Evolutionary conservation across 441 rosid species (phyloP).

Genomic region (Erodium trifolium): DNA sequence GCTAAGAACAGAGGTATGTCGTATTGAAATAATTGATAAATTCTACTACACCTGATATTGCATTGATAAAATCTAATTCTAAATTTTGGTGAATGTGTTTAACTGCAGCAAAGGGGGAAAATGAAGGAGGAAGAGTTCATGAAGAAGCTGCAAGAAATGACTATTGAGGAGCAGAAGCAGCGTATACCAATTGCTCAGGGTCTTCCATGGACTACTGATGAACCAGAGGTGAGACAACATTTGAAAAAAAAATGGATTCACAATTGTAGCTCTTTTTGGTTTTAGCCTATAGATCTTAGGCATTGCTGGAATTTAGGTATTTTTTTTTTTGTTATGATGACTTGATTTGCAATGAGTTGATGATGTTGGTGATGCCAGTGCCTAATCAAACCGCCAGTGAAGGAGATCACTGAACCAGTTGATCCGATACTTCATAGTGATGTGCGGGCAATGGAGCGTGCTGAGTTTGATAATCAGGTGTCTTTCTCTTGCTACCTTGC

Average conservation of each 20-base stretch:
- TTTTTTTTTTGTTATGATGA: not conserved
- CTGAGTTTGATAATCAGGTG: constrained; percentile 92
- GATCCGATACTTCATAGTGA: constrained; percentile 73
- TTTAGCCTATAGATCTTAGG: not conserved
- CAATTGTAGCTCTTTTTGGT: not conserved
- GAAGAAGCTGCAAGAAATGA: constrained; percentile 63
- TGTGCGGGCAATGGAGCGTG: constrained; percentile 70
- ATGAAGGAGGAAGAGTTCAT: constrained; percentile 73
- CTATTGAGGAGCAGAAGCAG: constrained; percentile 55
- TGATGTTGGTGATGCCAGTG: constrained; percentile 36
- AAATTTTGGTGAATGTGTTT: constrained; percentile 17
- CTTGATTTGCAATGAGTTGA: constrained; percentile 10
- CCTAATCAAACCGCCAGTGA: constrained; percentile 61
- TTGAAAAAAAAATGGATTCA: not conserved
- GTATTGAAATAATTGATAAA: not conserved
- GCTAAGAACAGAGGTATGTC: constrained; percentile 75
- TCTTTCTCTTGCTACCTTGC: not conserved
- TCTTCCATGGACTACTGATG: constrained; percentile 95
- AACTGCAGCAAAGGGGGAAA: constrained; percentile 72
- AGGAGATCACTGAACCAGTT: constrained; percentile 58
- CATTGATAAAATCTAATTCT: not conserved
- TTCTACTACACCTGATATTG: not conserved
- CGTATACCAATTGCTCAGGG: constrained; percentile 88
- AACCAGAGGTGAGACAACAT: constrained; percentile 59
- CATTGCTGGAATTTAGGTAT: not conserved